Percentiles rank a stretch among this genome's conserved stretches.
Conservation (phyloP, 176 grass and related monocot species). For the Phoenix roebelenii region DNA sequence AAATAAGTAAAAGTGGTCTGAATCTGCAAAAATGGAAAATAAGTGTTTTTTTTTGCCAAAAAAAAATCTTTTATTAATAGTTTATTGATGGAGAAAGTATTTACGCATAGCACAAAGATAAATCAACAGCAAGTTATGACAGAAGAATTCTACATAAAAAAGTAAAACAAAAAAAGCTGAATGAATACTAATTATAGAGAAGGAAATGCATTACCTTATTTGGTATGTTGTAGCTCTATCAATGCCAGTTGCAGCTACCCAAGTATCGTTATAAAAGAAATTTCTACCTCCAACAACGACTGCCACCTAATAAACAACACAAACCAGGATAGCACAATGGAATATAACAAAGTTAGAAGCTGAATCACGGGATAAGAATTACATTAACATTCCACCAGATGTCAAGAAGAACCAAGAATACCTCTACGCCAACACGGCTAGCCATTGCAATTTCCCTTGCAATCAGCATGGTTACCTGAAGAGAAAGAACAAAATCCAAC, state of each 20-base stretch:
- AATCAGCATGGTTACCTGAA: slow-evolving; percentile 73
- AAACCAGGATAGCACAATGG: background rate
- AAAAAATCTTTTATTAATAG: too few species aligned
- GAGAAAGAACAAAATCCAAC: slow-evolving; percentile 13
- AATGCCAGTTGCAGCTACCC: slow-evolving; percentile 67
- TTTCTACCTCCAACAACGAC: slow-evolving; percentile 83
- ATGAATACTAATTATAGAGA: too few species aligned
- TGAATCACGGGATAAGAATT: background rate
- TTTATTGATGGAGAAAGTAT: too few species aligned
- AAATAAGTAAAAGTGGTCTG: too few species aligned
- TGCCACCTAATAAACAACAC: slow-evolving; percentile 45
- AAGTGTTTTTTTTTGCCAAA: too few species aligned
- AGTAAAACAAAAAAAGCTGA: too few species aligned
- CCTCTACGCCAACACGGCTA: slow-evolving; percentile 63
- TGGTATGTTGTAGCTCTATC: slow-evolving; percentile 76
- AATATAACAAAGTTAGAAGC: slow-evolving; percentile 16
- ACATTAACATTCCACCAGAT: too few species aligned
- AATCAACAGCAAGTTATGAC: too few species aligned
- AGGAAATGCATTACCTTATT: slow-evolving; percentile 41
- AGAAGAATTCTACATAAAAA: too few species aligned
- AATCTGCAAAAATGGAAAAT: too few species aligned
- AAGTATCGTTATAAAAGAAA: slow-evolving; percentile 73
- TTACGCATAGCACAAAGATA: too few species aligned
- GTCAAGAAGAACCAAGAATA: slow-evolving; percentile 13
- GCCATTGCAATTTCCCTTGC: slow-evolving; percentile 88